A percentile compares a stretch with the other conserved stretches of the same genome.
These are phyloP conservation scores for Suillus hirtellus DNA, from an alignment of 768 basidiomycete species.

Conservation along the genomic window DNA sequence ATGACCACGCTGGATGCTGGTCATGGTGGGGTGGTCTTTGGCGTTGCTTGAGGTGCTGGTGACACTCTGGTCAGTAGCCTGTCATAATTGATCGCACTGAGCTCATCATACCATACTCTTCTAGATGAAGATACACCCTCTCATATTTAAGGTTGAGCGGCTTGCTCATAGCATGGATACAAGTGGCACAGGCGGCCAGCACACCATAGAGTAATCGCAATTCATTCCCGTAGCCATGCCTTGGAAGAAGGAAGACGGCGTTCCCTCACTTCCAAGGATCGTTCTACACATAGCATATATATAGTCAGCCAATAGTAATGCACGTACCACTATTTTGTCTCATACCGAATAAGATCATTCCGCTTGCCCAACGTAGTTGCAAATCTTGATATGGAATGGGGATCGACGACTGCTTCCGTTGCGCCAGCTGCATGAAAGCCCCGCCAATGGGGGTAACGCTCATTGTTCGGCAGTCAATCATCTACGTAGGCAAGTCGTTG, in stretches of 20 bases:
- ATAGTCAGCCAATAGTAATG: background rate
- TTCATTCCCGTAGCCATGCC: background rate
- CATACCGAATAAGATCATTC: background rate
- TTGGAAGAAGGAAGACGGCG: background rate
- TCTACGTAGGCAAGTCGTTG: background rate
- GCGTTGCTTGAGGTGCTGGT: slow-evolving; percentile 29
- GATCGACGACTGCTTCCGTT: background rate
- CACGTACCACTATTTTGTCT: background rate
- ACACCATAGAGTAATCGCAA: background rate
- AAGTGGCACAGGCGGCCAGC: background rate
- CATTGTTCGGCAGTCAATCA: background rate
- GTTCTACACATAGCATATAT: background rate
- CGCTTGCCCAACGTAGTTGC: background rate
- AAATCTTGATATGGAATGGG: background rate
- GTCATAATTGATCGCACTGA: background rate
- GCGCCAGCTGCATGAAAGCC: background rate
- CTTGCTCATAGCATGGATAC: background rate
- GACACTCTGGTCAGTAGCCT: slow-evolving; percentile 8
- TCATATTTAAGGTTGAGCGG: background rate
- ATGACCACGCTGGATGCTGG: slow-evolving; percentile 23
- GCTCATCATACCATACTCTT: background rate
- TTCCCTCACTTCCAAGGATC: background rate
- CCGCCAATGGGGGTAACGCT: too few relatives aligned
- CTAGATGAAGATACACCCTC: background rate
- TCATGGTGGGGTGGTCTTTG: slow-evolving; percentile 20